Conservation (phyloP, 1,284 basidiomycete species). For the Moniliophthora roreri region DNA sequence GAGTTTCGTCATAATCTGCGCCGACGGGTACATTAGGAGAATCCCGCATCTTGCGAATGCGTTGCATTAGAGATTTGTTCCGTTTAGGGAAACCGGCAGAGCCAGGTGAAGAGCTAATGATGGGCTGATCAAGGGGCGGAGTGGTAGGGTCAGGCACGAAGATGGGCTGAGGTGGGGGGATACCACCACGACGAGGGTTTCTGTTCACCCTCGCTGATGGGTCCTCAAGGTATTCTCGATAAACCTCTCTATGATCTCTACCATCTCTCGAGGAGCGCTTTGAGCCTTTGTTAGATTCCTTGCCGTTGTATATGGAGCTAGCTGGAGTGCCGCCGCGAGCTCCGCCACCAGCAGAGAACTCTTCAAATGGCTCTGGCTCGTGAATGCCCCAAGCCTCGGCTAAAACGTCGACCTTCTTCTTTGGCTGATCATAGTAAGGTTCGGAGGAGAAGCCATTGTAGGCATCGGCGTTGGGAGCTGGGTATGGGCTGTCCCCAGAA, state of each 20-base stretch:
- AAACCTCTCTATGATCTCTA: conserved; percentile 43
- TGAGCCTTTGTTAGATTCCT: conserved; percentile 36
- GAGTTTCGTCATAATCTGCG: conserved; percentile 39
- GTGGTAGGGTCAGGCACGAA: conserved; percentile 53
- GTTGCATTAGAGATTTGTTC: conserved; percentile 78
- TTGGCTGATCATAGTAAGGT: conserved; percentile 57
- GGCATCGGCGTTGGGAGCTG: conserved; percentile 39
- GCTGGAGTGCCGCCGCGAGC: conserved; percentile 58
- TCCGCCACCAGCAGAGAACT: conserved; percentile 78
- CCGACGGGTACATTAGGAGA: conserved; percentile 77
- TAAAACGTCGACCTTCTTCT: conserved; percentile 78
- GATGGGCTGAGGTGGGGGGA: conserved; percentile 81
- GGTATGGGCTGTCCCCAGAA: conserved; percentile 48
- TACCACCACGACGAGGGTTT: conserved; percentile 39
- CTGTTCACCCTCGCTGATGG: conserved; percentile 14
- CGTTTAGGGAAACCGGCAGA: conserved; percentile 58
- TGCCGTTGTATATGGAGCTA: conserved; percentile 64
- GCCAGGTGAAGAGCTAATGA: conserved; percentile 27
- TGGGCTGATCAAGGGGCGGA: conserved; percentile 27
- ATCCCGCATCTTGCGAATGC: conserved; percentile 82
- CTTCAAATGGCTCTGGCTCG: conserved; percentile 84
- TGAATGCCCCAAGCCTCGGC: conserved; percentile 88
- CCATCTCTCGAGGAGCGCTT: conserved; percentile 36
- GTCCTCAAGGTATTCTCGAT: conserved; percentile 44
- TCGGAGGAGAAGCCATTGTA: conserved; percentile 46